These are phyloP conservation scores for Mycosarcoma mackinlayi DNA, from an alignment of 1,284 basidiomycete species.

Conservation along the genomic window DNA sequence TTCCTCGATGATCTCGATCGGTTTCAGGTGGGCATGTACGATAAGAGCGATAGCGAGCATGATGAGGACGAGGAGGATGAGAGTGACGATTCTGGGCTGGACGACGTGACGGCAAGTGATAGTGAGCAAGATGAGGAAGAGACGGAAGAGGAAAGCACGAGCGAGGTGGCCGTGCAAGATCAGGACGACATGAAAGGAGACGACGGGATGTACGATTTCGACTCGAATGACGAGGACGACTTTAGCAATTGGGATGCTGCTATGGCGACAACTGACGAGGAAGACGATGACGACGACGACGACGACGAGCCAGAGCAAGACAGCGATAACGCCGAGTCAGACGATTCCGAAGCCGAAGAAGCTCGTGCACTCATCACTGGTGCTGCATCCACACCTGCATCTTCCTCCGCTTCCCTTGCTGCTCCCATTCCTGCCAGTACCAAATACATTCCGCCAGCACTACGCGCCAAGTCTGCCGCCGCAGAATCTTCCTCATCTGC, in stretches of 20 bases:
- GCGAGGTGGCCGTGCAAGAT: slow-evolving; percentile 2
- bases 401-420: not conserved
- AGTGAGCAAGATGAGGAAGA: slow-evolving; percentile 5
- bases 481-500: slow-evolving; percentile 22
- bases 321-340: slow-evolving; percentile 12
- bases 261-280: slow-evolving; percentile 51
- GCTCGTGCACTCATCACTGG: slow-evolving; percentile 26
- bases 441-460: slow-evolving; percentile 72
- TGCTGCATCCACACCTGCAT: not conserved
- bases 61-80: slow-evolving; percentile 8
- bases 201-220: slow-evolving; percentile 39
- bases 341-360: slow-evolving; percentile 40
- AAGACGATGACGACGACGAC: slow-evolving; percentile 14
- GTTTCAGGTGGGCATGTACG: slow-evolving; percentile 54
- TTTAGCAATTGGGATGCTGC: slow-evolving; percentile 53
- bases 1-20: slow-evolving; percentile 60
- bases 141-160: slow-evolving; percentile 15
- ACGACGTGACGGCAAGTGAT: slow-evolving; percentile 19
- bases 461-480: slow-evolving; percentile 69
- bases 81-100: slow-evolving; percentile 19
- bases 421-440: slow-evolving; percentile 1
- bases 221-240: slow-evolving; percentile 46
- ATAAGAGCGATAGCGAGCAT: slow-evolving; percentile 23
- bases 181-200: slow-evolving; percentile 16
- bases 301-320: slow-evolving; percentile 16